phyloP scores from a whole-genome alignment of 1,284 basidiomycete species.

The Trichosporon sp. region DNA sequence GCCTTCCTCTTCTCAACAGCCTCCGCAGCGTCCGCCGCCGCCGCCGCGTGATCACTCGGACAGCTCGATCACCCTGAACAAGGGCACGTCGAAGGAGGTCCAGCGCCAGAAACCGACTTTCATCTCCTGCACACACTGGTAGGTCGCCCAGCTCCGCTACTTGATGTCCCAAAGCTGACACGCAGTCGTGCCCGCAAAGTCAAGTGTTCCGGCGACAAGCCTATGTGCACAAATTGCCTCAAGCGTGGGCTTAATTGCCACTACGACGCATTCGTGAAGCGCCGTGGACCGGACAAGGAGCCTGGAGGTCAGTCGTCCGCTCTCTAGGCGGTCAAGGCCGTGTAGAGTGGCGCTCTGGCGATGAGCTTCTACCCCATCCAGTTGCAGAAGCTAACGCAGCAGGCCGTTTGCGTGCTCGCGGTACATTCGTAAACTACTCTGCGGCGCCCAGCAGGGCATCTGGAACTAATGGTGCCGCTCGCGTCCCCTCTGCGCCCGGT shows the following conservation, averaged over 20 bases:
- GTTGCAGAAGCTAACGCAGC: not conserved
- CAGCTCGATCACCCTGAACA: not conserved
- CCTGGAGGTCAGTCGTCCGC: constrained; percentile 24
- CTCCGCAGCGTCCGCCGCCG: not conserved
- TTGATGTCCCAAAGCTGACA: not conserved
- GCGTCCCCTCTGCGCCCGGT: not conserved
- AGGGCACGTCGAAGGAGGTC: not conserved
- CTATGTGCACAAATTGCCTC: constrained; percentile 15
- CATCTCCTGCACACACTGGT: constrained; percentile 19
- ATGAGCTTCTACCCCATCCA: too few relatives aligned
- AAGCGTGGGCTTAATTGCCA: constrained; percentile 16
- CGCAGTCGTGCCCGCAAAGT: constrained; percentile 21
- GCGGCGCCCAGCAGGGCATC: not conserved
- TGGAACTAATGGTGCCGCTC: not conserved
- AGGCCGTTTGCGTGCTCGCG: constrained; percentile 15
- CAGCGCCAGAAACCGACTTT: constrained; percentile 5
- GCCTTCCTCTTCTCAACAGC: not conserved
- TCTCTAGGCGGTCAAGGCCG: too few relatives aligned
- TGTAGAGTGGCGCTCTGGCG: too few relatives aligned
- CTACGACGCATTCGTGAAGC: constrained; percentile 16
- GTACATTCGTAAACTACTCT: constrained; percentile 4
- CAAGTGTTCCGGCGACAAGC: constrained; percentile 21
- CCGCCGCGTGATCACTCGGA: not conserved
- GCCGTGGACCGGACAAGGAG: constrained; percentile 24
- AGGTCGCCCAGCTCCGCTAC: not conserved